Conservation (phyloP, 441 rosid genomes). For the Croton laevigatus region DNA sequence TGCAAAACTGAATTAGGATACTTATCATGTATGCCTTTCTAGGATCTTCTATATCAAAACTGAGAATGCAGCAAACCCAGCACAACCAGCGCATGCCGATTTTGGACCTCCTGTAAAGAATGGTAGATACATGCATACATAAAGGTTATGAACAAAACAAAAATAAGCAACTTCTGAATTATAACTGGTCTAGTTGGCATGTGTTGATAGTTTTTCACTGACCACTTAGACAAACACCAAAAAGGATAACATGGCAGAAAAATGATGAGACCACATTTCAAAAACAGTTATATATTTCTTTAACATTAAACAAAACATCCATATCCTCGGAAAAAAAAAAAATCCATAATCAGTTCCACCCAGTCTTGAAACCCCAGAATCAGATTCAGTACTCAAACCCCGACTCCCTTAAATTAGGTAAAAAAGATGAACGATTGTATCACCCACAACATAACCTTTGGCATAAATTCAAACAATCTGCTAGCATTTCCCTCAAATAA, state of each 20-base stretch:
- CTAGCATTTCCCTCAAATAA: not conserved
- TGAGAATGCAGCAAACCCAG: constrained; percentile 93
- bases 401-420: no score
- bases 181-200: not conserved
- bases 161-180: no score
- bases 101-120: constrained; percentile 66
- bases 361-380: not conserved
- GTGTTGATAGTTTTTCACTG: not conserved
- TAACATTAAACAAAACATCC: not conserved
- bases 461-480: no score
- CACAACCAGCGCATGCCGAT: constrained; percentile 91
- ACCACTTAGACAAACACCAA: not conserved
- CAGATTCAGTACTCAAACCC: no score
- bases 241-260: not conserved
- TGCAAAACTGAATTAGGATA: constrained; percentile 16
- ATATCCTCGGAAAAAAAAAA: no score
- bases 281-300: no score
- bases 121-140: not conserved
- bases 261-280: not conserved
- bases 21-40: constrained; percentile 55
- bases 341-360: not conserved
- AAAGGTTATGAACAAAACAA: not conserved
- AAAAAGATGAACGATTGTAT: no score
- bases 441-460: no score
- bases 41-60: constrained; percentile 88